Percentiles rank a stretch among this genome's conserved stretches.
Evolutionary conservation across 306 rosid genomes (phyloP).

Genomic region (Purshia tridentata): DNA sequence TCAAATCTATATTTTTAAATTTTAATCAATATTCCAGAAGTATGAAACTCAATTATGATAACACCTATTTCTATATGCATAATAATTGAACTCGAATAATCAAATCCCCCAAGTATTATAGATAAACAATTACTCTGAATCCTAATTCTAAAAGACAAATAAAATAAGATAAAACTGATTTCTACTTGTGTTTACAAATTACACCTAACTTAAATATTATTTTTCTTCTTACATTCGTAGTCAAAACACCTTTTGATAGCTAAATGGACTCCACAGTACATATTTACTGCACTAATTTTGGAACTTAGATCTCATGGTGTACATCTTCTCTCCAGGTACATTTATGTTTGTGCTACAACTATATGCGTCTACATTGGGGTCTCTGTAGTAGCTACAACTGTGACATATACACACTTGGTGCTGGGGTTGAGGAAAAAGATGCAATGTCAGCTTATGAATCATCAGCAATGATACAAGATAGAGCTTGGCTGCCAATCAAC

Average conservation of each 20-base stretch:
- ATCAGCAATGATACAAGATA: constrained; percentile 24
- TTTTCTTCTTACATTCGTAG: not conserved
- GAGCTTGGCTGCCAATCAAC: constrained; percentile 17
- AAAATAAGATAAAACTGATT: not conserved
- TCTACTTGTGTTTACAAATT: not conserved
- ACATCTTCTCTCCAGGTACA: constrained; percentile 54
- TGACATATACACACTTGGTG: constrained; percentile 56
- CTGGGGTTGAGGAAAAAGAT: constrained; percentile 41
- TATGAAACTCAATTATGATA: not conserved
- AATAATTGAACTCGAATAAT: not conserved
- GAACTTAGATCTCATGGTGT: constrained; percentile 14
- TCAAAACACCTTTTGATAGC: not conserved
- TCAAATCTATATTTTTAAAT: not conserved
- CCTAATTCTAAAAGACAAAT: too few species aligned
- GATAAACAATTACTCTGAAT: not conserved
- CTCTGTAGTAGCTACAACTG: constrained; percentile 55
- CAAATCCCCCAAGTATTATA: not conserved
- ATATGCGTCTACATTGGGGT: constrained; percentile 64
- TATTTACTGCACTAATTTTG: constrained; percentile 5
- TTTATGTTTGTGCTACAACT: constrained; percentile 71
- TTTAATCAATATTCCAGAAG: not conserved
- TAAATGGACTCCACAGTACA: not conserved
- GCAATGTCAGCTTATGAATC: constrained; percentile 20
- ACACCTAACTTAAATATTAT: not conserved
- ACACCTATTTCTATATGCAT: not conserved